Percentiles rank a stretch among this genome's conserved stretches.
Conservation (phyloP, 345 rosid genomes). For the Fremontodendron californicum region DNA sequence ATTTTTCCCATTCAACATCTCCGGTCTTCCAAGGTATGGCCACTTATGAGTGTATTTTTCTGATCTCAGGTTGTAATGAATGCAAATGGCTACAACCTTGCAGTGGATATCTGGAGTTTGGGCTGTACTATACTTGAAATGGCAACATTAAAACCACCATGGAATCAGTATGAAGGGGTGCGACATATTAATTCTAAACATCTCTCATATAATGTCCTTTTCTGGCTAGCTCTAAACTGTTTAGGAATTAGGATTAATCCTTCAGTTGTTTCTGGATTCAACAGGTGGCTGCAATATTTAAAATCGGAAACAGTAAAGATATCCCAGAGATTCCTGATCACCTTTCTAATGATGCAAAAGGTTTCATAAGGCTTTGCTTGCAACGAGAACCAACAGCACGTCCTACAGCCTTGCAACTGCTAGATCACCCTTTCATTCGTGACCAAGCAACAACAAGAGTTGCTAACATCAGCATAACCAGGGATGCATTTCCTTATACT, state of each 20-base stretch:
- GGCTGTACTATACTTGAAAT: constrained; percentile 98
- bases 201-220: constrained; percentile 7
- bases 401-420: constrained; percentile 65
- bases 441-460: constrained; percentile 52
- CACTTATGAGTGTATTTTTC: constrained; percentile 8
- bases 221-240: constrained; percentile 11
- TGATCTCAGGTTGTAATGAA: constrained; percentile 81
- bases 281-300: constrained; percentile 98
- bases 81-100: constrained; percentile 73
- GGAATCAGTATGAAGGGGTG: constrained; percentile 98
- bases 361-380: constrained; percentile 70
- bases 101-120: constrained; percentile 96
- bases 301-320: constrained; percentile 95
- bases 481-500: constrained; percentile 50
- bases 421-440: constrained; percentile 75
- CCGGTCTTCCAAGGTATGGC: background rate
- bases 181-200: constrained; percentile 15
- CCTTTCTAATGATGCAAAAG: constrained; percentile 79
- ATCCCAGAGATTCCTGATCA: constrained; percentile 84
- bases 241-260: background rate
- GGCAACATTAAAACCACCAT: constrained; percentile 95
- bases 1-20: constrained; percentile 18
- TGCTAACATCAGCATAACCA: constrained; percentile 41
- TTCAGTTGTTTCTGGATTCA: constrained; percentile 26
- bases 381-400: constrained; percentile 85